Evolutionary conservation across 192 early-diverging fungal species (phyloP), one percentile per base, ranked within the genome.

Genomic region (Chytriomyces hyalinus): DNA sequence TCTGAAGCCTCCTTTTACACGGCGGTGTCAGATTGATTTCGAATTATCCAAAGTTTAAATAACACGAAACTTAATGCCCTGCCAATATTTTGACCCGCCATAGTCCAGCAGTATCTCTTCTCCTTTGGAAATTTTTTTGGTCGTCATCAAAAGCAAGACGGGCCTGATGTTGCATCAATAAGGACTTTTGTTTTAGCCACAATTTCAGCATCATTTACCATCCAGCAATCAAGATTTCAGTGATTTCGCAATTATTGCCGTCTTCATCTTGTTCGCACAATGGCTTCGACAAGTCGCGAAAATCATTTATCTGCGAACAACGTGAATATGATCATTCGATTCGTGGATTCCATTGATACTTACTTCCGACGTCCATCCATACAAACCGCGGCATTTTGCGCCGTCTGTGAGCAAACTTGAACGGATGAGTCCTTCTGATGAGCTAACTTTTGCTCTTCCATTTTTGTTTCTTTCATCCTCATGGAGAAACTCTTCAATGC

Each of bases 321-420:
- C 15, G 53, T 57, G 5, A 57, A 5, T 47, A 17, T 68, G 15
- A 20, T 68, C 15, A 13, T 68, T 68, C 15, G 15, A n/a, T 13
- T 65, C 63, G 26, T 20, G 11, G 24, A 13, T 65, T 26, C 13
- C 20, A 4, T 26, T 17, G 1, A 68, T 36, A 68, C 47, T 47
- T 48, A 49, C 67, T 46, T 72, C 70, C 53, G 70, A 72, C 9
- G 53, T 53, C 70, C 70, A 72, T n/a, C 50, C 70, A 60, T 72
- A 72, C 70, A 72, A 60, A 17, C 70, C 70, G 9, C 53, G 49
- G 36, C 70, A 72, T 53, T 10, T 17, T n/a, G 50, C 10, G 9
- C 50, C 70, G 36, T 72, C 70, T n/a, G 59, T 72, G 9, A 72
- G 8, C 22, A 72, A 15, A n/a, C 9, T 9, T 17, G 70, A 60